A percentile compares a stretch with the other conserved stretches of the same genome.
These are phyloP conservation scores for Boletus tylopilopsis DNA, from an alignment of 768 basidiomycete genomes.

Conservation along the genomic window DNA sequence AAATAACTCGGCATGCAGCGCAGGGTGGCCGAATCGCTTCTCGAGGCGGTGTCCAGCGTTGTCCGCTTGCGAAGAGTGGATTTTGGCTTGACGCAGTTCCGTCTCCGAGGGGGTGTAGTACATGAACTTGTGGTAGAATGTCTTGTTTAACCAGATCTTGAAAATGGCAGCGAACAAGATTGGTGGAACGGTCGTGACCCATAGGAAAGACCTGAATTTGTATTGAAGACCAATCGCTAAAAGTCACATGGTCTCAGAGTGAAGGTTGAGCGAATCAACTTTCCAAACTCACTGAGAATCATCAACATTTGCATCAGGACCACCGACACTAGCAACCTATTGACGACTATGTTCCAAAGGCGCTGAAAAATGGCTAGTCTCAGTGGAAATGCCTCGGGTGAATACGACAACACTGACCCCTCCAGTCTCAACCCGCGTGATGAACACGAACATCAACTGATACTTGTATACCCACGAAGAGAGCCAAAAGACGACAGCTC, in stretches of 20 bases:
- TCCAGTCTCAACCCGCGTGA: conserved; percentile 88
- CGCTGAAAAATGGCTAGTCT: conserved; percentile 44
- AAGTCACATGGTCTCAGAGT: not conserved
- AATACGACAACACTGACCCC: conserved; percentile 55
- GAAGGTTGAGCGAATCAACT: not conserved
- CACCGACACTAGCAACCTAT: conserved; percentile 75
- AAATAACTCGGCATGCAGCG: conserved; percentile 81
- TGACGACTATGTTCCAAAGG: conserved; percentile 91
- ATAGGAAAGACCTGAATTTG: conserved; percentile 66
- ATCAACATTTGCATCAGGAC: conserved; percentile 86
- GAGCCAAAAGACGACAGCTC: conserved; percentile 83
- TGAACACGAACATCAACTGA: conserved; percentile 91
- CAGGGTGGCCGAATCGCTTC: conserved; percentile 94
- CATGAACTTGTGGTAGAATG: conserved; percentile 64
- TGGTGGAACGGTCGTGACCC: conserved; percentile 85
- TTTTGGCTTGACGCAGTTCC: conserved; percentile 69
- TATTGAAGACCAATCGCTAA: conserved; percentile 84
- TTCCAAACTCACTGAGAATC: conserved; percentile 67
- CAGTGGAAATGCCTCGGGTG: not conserved
- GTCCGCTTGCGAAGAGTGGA: conserved; percentile 78
- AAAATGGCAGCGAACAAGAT: conserved; percentile 73
- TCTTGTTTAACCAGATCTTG: conserved; percentile 78
- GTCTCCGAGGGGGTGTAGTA: conserved; percentile 82
- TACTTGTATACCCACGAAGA: conserved; percentile 92
- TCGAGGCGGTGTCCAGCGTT: conserved; percentile 68